Conservation (phyloP, 257 asterid genomes). For the Jacaranda mimosifolia region DNA sequence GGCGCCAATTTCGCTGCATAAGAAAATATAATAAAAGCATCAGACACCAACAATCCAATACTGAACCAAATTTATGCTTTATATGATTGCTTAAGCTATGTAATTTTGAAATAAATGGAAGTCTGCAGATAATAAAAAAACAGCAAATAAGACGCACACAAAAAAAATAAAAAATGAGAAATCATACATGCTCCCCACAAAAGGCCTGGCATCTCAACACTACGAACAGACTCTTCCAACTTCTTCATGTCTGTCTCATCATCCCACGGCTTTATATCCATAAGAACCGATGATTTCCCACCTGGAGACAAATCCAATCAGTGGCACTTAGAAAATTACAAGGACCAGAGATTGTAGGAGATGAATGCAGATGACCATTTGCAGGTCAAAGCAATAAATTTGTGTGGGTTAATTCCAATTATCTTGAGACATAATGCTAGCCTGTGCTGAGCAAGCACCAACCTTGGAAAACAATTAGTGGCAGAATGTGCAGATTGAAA, state of each 20-base stretch:
- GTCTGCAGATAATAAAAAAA: background rate
- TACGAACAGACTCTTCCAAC: constrained; percentile 87
- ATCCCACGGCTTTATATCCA: constrained; percentile 98
- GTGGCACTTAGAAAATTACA: background rate
- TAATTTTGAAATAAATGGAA: background rate
- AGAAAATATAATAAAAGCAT: constrained; percentile 8
- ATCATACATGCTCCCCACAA: constrained; percentile 97
- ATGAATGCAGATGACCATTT: background rate
- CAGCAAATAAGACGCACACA: background rate
- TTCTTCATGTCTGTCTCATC: constrained; percentile 98
- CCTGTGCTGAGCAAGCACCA: background rate
- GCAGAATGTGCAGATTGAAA: background rate
- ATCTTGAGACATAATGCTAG: background rate
- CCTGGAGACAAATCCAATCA: constrained; percentile 51
- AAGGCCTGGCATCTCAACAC: constrained; percentile 75
- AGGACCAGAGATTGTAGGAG: background rate
- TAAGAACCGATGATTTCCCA: constrained; percentile 93
- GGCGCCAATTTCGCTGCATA: constrained; percentile 68
- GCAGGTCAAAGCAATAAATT: background rate
- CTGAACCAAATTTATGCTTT: background rate
- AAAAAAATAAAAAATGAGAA: no score
- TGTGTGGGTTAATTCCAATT: background rate
- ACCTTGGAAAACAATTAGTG: background rate
- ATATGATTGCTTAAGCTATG: background rate
- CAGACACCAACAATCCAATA: background rate